phyloP scores from a whole-genome alignment of 2,329 filamentous ascomycete genomes.

The Trichophyton simii region DNA sequence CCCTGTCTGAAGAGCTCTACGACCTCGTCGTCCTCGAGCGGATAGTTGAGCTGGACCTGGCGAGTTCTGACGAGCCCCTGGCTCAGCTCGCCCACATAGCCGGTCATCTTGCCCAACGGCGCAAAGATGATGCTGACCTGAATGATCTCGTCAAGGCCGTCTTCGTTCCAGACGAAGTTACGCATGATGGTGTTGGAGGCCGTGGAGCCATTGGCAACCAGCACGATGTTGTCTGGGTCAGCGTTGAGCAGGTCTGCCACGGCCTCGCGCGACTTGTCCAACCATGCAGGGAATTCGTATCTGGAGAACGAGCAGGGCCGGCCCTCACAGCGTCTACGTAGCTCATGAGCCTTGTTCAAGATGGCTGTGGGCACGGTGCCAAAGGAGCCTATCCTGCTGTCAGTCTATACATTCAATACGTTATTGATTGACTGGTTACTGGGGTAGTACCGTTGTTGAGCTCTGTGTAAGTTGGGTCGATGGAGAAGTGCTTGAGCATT shows the following conservation, averaged over 20 bases:
- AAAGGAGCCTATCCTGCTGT: slow-evolving; percentile 47
- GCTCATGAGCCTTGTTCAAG: slow-evolving; percentile 47
- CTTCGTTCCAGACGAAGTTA: slow-evolving; percentile 53
- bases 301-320: slow-evolving; percentile 65
- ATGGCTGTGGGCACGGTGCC: slow-evolving; percentile 59
- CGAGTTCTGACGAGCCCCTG: slow-evolving; percentile 29
- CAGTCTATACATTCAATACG: not conserved
- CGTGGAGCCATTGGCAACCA: slow-evolving; percentile 69
- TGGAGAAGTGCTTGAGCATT: slow-evolving; percentile 54
- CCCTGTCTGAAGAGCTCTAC: slow-evolving; percentile 47
- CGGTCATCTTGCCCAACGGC: slow-evolving; percentile 59
- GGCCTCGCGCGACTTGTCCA: slow-evolving; percentile 53
- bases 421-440: not conserved
- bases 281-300: slow-evolving; percentile 48
- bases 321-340: slow-evolving; percentile 54
- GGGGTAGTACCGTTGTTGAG: slow-evolving; percentile 50
- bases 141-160: slow-evolving; percentile 52
- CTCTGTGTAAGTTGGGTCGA: slow-evolving; percentile 55
- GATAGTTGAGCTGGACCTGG: slow-evolving; percentile 53
- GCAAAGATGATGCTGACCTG: slow-evolving; percentile 71
- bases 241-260: slow-evolving; percentile 56
- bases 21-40: slow-evolving; percentile 58
- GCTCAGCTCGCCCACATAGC: slow-evolving; percentile 57
- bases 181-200: slow-evolving; percentile 59
- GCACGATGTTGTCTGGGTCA: slow-evolving; percentile 54